Evolutionary conservation across 257 asterid species (phyloP), one percentile per base, ranked within the genome.

Genomic region (Haberlea rhodopensis): DNA sequence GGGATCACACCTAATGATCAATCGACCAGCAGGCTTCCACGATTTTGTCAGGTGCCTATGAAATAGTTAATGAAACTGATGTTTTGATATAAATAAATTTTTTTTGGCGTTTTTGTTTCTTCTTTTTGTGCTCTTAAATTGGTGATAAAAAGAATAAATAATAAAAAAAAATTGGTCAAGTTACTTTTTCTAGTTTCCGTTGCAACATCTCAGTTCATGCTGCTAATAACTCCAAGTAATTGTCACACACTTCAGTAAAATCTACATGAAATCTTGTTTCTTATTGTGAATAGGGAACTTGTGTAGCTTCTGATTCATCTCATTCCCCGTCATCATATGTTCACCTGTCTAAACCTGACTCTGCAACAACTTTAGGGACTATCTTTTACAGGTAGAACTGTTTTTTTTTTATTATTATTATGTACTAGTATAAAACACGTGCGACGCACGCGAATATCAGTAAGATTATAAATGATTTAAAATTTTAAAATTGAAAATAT

Each of bases 261-360:
- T 51, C 3, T 28, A 25, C 32, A 58, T 67, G 68, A 34, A 27
- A 34, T 73, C 24, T 65, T 46, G 62, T 66, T 37, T 57, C 59
- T 66, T 62, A n/a, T 48, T 68, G 62, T 64, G 49, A 46, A 58
- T 85, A 85, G 94, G 85, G 63, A 74, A 71, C 60, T 49, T 15
- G 43, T 62, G 57, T 66, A 46, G 70, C 79, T 37, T 46, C 80
- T 54, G 64, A 55, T 68, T 67, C n/a, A 73, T 65, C n/a, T n/a
- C n/a, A n/a, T n/a, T n/a, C n/a, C n/a, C n/a, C n/a, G n/a, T n/a
- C n/a, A n/a, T n/a, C n/a, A n/a, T n/a, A n/a, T n/a, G n/a, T n/a
- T n/a, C n/a, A n/a, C n/a, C n/a, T n/a, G n/a, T n/a, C n/a, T n/a
- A n/a, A n/a, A n/a, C n/a, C n/a, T n/a, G n/a, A n/a, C n/a, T n/a